These are phyloP conservation scores for Trichoderma hamatum DNA, from an alignment of 2,329 filamentous ascomycete species.

Conservation along the genomic window DNA sequence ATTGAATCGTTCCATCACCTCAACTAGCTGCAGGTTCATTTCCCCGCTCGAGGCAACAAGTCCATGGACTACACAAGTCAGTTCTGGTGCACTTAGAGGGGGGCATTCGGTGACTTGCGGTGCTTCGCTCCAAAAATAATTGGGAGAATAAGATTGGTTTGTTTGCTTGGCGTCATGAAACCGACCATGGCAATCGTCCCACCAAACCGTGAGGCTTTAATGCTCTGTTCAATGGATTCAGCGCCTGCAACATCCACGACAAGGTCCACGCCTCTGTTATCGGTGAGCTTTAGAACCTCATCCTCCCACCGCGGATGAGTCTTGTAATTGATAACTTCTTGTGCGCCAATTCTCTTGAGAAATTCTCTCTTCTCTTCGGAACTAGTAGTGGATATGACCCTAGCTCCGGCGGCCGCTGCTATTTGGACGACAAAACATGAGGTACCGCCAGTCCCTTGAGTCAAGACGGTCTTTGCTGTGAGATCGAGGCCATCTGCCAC, in stretches of 20 bases:
- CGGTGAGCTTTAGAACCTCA: background rate
- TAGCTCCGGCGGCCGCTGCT: background rate
- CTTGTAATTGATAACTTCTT: background rate
- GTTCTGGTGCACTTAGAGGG: background rate
- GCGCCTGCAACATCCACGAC: background rate
- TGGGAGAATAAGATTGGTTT: background rate
- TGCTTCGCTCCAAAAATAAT: background rate
- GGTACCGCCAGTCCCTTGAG: background rate
- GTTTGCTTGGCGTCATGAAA: background rate
- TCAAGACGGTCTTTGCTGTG: background rate
- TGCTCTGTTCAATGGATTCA: background rate
- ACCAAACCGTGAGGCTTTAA: background rate
- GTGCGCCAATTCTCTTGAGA: background rate
- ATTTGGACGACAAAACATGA: background rate
- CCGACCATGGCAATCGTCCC: background rate
- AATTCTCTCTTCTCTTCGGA: background rate
- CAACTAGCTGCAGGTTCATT: background rate
- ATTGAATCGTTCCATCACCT: background rate
- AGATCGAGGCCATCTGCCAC: background rate
- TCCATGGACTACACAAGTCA: background rate
- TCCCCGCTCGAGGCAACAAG: background rate
- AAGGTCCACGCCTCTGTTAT: background rate
- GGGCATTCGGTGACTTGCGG: background rate
- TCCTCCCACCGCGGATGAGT: background rate
- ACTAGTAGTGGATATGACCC: background rate